Conservation (phyloP, 2,329 filamentous ascomycete species). For the Rutstroemia sp. region DNA sequence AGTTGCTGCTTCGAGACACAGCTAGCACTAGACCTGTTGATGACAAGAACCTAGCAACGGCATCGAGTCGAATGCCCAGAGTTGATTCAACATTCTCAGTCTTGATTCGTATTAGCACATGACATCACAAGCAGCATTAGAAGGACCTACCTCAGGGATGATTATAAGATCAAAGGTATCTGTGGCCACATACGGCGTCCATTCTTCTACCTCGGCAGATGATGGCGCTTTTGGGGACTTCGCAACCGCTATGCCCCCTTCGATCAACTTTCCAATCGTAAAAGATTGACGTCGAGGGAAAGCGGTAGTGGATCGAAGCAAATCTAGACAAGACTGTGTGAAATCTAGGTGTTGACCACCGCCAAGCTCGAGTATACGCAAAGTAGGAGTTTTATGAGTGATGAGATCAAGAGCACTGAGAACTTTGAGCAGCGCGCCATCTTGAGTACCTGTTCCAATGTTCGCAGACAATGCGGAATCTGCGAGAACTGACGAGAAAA, state of each 20-base stretch:
- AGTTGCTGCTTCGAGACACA: neutral
- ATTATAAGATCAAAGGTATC: neutral
- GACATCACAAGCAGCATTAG: neutral
- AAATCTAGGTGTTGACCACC: constrained; percentile 7
- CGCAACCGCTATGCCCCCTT: neutral
- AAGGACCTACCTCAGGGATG: neutral
- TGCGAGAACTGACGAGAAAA: constrained; percentile 3
- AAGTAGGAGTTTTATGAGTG: constrained; percentile 16
- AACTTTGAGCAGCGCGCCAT: neutral
- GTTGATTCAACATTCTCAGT: neutral
- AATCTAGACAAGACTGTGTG: neutral
- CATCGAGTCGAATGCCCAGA: neutral
- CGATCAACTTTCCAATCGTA: neutral
- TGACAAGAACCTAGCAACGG: neutral
- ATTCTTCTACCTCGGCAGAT: neutral
- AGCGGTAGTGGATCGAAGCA: neutral
- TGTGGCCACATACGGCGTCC: neutral
- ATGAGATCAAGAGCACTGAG: constrained; percentile 1
- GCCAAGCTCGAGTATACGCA: constrained; percentile 17
- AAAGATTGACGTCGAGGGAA: neutral
- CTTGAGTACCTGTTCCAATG: neutral
- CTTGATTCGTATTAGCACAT: neutral
- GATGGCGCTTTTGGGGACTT: neutral
- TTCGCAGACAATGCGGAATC: constrained; percentile 3
- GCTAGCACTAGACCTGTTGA: neutral